Evolutionary conservation across 2,329 filamentous ascomycete species (phyloP), one percentile per base, ranked within the genome.

Genomic region (Neurospora crassa): DNA sequence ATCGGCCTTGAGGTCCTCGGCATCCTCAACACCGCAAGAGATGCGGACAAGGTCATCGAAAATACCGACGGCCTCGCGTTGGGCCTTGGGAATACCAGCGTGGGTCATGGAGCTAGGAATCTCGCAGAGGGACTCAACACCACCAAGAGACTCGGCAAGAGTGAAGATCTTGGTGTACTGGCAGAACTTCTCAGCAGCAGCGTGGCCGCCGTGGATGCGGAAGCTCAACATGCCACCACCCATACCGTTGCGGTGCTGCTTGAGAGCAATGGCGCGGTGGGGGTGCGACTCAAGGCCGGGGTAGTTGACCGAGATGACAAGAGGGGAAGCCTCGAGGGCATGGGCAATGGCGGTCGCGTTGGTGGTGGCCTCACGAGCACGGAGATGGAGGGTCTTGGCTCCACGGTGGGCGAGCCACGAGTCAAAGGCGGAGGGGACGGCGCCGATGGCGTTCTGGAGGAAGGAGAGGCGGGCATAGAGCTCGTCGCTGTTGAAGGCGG

Each of bases 201-300:
- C 87, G 78, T 93, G 88, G 43, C 96, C 96, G 71, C 95, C 96
- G 75, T 89, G 88, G 81, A 99, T 92, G 75, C 96, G 91, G 90
- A 99, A 99, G 72, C 92, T 95, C 63, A 99, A 89, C 96, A 99
- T 99, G 73, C 96, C 96, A 76, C 96, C 96, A 72, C 96, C 96
- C 87, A 98, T 91, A 74, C 92, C 96, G 77, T 96, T 88, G 76
- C 96, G 92, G 84, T 99, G 96, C 84, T 99, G 96, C 83, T 92
- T 93, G 78, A 90, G 80, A 24, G 95, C 93, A 77, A 99, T 93
- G 74, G 87, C 86, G 77, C 93, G 90, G 79, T 98, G 93, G 7
- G 92, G 91, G 83, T 98, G 95, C 11, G 92, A 95, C 74, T 91
- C 87, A 6, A 97, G 87, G 40, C 96, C 96, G 1, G 96, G 96